phyloP scores from a whole-genome alignment of 768 basidiomycete genomes.

The Chiua virens region DNA sequence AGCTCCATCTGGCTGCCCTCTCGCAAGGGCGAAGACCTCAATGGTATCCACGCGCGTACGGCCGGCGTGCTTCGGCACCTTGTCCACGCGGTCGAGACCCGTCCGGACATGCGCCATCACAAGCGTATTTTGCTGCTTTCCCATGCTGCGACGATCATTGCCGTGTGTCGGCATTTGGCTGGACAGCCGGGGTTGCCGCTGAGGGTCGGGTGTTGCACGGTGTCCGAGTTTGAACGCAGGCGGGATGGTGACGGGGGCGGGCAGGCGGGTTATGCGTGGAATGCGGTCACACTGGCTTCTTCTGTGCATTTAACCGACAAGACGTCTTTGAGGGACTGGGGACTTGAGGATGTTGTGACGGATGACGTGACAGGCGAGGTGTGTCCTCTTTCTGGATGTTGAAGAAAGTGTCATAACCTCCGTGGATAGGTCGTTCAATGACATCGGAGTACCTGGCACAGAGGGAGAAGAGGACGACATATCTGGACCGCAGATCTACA shows the following conservation, averaged over 20 bases:
- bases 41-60: slow-evolving; percentile 59
- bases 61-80: slow-evolving; percentile 53
- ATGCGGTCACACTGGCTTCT: slow-evolving; percentile 47
- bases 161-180: slow-evolving; percentile 58
- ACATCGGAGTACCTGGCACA: slow-evolving; percentile 67
- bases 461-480: slow-evolving; percentile 57
- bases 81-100: slow-evolving; percentile 48
- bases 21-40: slow-evolving; percentile 70
- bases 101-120: slow-evolving; percentile 41
- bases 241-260: slow-evolving; percentile 20
- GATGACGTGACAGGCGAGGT: slow-evolving; percentile 55
- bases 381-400: slow-evolving; percentile 12
- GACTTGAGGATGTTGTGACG: slow-evolving; percentile 70
- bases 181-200: slow-evolving; percentile 53
- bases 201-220: slow-evolving; percentile 73
- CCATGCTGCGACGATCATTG: slow-evolving; percentile 76
- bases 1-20: slow-evolving; percentile 65
- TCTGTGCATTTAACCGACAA: slow-evolving; percentile 55
- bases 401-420: not conserved
- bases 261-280: slow-evolving; percentile 45
- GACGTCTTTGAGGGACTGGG: slow-evolving; percentile 71
- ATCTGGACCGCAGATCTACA: slow-evolving; percentile 49
- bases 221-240: slow-evolving; percentile 54
- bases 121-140: slow-evolving; percentile 60
- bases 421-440: slow-evolving; percentile 60